phyloP scores from a whole-genome alignment of 495 filamentous ascomycete species.

The Penicillium mononematosum region DNA sequence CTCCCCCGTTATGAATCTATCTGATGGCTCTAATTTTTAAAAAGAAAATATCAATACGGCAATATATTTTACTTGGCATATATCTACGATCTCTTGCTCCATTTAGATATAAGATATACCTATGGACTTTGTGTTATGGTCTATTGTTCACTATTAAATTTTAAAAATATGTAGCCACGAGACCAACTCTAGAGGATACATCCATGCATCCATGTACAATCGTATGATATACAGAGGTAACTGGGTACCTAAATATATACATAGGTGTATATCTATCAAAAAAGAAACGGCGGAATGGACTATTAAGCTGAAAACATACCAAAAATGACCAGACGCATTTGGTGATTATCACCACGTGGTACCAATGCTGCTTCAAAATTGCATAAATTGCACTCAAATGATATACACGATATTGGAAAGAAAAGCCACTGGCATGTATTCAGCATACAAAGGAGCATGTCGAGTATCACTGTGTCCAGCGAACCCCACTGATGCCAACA shows the following conservation, averaged over 20 bases:
- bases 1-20: background rate
- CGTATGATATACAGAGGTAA: background rate
- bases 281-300: background rate
- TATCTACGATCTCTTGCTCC: background rate
- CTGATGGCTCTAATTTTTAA: too few species aligned
- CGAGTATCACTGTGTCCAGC: conserved; percentile 23
- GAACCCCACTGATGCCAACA: conserved; percentile 32
- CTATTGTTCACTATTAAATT: background rate
- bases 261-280: background rate
- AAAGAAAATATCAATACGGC: background rate
- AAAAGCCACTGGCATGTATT: conserved; percentile 43
- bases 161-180: background rate
- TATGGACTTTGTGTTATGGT: background rate
- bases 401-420: conserved; percentile 48
- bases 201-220: background rate
- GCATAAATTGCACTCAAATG: conserved; percentile 50
- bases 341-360: background rate
- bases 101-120: background rate
- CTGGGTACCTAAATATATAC: background rate
- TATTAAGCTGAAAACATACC: background rate
- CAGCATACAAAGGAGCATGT: conserved; percentile 42
- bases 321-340: background rate
- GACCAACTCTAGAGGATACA: background rate
- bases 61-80: background rate
- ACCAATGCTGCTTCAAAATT: conserved; percentile 30